Evolutionary conservation across 306 rosid species (phyloP), one percentile per base, ranked within the genome.

Genomic region (Cyclanthera cordifolia): DNA sequence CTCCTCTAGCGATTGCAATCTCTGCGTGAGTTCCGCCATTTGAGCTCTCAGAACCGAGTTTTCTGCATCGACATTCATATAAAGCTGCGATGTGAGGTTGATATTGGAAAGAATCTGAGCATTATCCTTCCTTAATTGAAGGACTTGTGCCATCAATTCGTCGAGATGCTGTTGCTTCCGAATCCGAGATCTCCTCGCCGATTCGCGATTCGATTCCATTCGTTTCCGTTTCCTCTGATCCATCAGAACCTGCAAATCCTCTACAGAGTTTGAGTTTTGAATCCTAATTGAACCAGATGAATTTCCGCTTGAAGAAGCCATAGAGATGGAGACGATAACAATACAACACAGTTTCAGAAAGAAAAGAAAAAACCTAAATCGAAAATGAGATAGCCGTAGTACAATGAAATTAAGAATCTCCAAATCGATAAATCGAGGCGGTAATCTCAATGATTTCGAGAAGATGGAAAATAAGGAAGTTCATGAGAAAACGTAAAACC

Each of bases 401-500:
- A 57, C 17, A 30, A 27, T 5, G 20, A 56, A 55, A 24, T 13
- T 24, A 55, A 55, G 34, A 28, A 30, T 28, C 23, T 28, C 43
- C 13, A 21, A 57, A 57, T 8, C 64, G 65, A 10, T 8, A 15
- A 32, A 30, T 17, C 8, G 66, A 59, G 37, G 50, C 39, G 50
- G 68, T 19, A 19, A 50, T 67, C 17, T 2, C 11, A 30, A 53
- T 50, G 28, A 52, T 53, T 30, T 70, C 4, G 11, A n/a, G 52
- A 4, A 1, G 51, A 28, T n/a, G n/a, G 7, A 37, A 21, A 15
- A 55, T 20, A 14, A 25, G 27, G 68, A 39, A 57, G 61, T 74
- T 80, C 78, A 76, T 84, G 97, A 91, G 34, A 91, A 91, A 30
- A 86, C 97, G 60, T 91, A 91, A 76, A 91, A 91, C 97, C 97